Conservation (phyloP, 352 stramenopile genomes). For the Globisporangium barbulae region DNA sequence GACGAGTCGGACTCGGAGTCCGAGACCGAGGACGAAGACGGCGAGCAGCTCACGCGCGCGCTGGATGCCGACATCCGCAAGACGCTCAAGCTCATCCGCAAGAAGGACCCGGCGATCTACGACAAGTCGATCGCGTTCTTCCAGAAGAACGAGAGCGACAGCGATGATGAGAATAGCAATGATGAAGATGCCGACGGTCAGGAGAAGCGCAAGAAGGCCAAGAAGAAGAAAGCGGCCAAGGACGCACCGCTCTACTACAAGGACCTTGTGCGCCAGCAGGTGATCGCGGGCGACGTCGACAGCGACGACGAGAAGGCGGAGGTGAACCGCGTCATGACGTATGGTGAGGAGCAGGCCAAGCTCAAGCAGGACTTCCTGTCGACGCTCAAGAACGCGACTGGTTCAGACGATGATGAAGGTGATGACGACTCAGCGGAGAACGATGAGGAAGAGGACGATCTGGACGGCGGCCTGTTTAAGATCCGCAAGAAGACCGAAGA, state of each 20-base stretch:
- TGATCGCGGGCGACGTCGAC: constrained; percentile 81
- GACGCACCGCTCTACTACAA: constrained; percentile 87
- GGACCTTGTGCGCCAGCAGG: constrained; percentile 94
- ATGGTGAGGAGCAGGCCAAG: constrained; percentile 64
- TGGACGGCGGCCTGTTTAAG: constrained; percentile 71
- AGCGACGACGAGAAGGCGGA: constrained; percentile 74
- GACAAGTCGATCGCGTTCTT: constrained; percentile 91
- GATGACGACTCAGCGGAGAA: constrained; percentile 13
- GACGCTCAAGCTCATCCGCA: constrained; percentile 89
- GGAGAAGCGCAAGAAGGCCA: constrained; percentile 21
- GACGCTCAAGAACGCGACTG: constrained; percentile 31
- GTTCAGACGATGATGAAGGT: constrained; percentile 31
- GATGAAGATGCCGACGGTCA: constrained; percentile 22
- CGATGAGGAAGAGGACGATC: constrained; percentile 45
- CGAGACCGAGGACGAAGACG: constrained; percentile 84
- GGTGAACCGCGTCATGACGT: constrained; percentile 47
- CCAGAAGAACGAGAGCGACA: constrained; percentile 30
- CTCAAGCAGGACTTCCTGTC: constrained; percentile 68
- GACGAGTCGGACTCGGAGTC: constrained; percentile 69
- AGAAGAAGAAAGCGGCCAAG: constrained; percentile 32
- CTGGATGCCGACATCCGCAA: constrained; percentile 77
- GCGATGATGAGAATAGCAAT: constrained; percentile 21
- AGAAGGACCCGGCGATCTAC: constrained; percentile 92
- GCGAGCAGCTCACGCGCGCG: constrained; percentile 66
- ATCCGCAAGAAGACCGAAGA: constrained; percentile 62